phyloP scores from a whole-genome alignment of 768 basidiomycete species.

The Termitomyces heimii region DNA sequence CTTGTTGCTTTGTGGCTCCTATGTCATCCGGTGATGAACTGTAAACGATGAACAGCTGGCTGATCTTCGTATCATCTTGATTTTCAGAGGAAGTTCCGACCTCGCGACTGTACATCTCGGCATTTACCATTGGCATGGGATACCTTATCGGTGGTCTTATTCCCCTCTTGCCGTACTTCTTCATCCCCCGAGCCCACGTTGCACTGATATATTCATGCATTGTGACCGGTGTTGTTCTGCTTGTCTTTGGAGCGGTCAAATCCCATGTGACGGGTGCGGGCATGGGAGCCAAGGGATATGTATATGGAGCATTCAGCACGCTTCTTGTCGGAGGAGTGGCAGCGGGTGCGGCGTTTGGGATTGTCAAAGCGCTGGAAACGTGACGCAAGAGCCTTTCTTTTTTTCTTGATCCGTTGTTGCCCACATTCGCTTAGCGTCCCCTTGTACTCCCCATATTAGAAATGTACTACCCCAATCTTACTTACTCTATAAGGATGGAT shows the following conservation, averaged over 20 bases:
- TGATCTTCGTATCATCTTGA: neutral
- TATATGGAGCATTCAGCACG: conserved; percentile 86
- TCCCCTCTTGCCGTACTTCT: conserved; percentile 91
- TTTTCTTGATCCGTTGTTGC: neutral
- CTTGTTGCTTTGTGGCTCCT: neutral
- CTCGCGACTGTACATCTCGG: conserved; percentile 79
- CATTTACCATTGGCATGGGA: conserved; percentile 92
- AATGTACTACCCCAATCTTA: neutral
- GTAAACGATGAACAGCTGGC: neutral
- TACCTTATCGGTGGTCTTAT: conserved; percentile 93
- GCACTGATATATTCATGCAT: conserved; percentile 70
- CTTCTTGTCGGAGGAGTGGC: conserved; percentile 87
- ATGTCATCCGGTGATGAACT: neutral
- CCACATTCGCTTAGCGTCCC: neutral
- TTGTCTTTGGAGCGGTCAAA: conserved; percentile 90
- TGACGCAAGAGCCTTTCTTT: neutral
- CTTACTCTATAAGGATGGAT: neutral
- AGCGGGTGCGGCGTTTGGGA: conserved; percentile 61
- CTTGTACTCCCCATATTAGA: neutral
- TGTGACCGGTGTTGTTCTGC: conserved; percentile 78
- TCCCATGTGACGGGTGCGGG: conserved; percentile 84
- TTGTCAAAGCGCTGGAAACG: conserved; percentile 42
- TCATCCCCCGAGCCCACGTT: conserved; percentile 62
- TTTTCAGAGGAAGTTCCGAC: conserved; percentile 81
- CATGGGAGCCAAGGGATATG: conserved; percentile 55